Base-by-base conservation (phyloP, 495 filamentous ascomycete genomes). In the Penicillium maclennaniae region DNA sequence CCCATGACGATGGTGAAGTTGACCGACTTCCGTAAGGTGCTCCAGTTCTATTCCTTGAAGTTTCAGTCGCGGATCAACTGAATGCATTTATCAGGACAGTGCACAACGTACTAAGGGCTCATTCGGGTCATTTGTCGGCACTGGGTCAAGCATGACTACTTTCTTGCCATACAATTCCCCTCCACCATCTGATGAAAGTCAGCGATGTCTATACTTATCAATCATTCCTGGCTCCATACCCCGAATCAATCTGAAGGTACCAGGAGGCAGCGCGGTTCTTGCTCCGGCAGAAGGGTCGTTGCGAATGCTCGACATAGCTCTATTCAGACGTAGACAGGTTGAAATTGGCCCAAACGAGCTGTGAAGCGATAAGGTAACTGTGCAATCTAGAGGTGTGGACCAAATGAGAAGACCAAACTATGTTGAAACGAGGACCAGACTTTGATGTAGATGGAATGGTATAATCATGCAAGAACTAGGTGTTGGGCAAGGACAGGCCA, bases 101-200 rank as follows among this genome's bases (percentile, higher is more conserved):
- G 23, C 0, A 25, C 5, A 12, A 43, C 56, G 21, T 31, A 71
- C 70, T 43, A 73, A 55, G 2, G 70, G 70, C 20, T 67, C 65
- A 43, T 73, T 73, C 7, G 68, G 66, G 39, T 73, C 68, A 31
- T 43, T 55, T 6, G 61, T 64, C 10, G 68, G 69, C 6, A 68
- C 28, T 0, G 69, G 69, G 21, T 64, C 59, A 4, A 69, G 66
- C 39, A 68, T 49, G 7, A 72, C 31, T 20, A 50, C 45, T 7
- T 50, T 56, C 28, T 58, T 50, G 7, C 43, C 51, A 9, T 65
- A 47, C 1, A 49, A 19, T 26, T 63, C 64, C 6, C 39, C 46
- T 8, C 48, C 59, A 38, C 63, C 54, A 6, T 65, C 69, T 66
- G 28, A 12, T 10, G 27, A 20, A 23, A 14, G 28, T 51, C 20